Evolutionary conservation across 2,329 filamentous ascomycete species (phyloP).

Genomic region (Cercospora sojina): DNA sequence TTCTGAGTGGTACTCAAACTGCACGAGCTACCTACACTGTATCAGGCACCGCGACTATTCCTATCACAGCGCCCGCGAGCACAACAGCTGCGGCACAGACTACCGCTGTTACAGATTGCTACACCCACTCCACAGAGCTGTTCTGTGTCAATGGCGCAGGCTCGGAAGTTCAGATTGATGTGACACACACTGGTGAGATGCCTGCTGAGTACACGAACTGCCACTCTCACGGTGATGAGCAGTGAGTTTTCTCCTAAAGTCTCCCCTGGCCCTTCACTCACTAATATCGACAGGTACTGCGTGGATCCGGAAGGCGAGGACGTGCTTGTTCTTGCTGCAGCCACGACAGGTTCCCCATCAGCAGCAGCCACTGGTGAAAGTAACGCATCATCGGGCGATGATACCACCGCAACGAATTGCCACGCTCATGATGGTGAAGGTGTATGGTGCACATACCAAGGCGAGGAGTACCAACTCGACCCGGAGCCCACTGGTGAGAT

Average conservation of each 20-base stretch:
- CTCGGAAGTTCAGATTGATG: conserved; percentile 52
- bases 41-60: conserved; percentile 13
- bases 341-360: conserved; percentile 34
- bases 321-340: conserved; percentile 3
- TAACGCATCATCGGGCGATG: conserved; percentile 8
- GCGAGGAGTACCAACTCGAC: conserved; percentile 52
- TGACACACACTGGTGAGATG: conserved; percentile 52
- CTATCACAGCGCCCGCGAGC: conserved; percentile 12
- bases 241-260: conserved; percentile 45
- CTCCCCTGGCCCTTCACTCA: background rate
- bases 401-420: conserved; percentile 27
- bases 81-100: conserved; percentile 19
- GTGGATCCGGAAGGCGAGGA: conserved; percentile 12
- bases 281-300: conserved; percentile 11
- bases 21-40: conserved; percentile 21
- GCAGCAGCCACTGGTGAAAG: background rate
- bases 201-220: conserved; percentile 58
- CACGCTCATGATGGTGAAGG: conserved; percentile 24
- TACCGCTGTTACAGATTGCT: conserved; percentile 19
- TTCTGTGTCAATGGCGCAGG: conserved; percentile 46
- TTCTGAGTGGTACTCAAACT: conserved; percentile 20
- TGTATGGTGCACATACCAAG: conserved; percentile 42
- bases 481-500: conserved; percentile 52
- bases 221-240: conserved; percentile 59
- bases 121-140: conserved; percentile 14